These are phyloP conservation scores for Gossypium stocksii DNA, from an alignment of 345 rosid genomes.

Conservation along the genomic window DNA sequence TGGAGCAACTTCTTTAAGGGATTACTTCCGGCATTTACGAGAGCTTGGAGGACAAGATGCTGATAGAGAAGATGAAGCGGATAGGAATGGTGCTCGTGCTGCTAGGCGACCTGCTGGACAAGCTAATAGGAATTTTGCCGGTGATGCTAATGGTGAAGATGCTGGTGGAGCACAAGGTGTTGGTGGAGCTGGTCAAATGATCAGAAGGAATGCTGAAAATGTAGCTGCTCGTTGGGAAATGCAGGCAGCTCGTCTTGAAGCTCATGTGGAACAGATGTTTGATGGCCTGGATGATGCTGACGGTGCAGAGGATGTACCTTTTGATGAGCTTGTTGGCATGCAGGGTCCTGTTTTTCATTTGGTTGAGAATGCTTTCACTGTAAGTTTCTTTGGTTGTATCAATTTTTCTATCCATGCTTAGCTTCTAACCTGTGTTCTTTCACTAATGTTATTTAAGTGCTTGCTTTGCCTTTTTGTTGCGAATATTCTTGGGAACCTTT, in stretches of 20 bases:
- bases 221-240: constrained; percentile 97
- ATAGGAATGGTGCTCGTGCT: constrained; percentile 85
- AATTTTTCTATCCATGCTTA: background rate
- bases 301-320: constrained; percentile 99
- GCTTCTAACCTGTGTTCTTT: background rate
- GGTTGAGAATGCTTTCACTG: constrained; percentile 99
- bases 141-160: constrained; percentile 80
- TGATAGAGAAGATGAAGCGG: constrained; percentile 92
- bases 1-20: constrained; percentile 93
- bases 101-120: constrained; percentile 69
- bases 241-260: constrained; percentile 99
- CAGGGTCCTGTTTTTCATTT: constrained; percentile 99
- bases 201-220: constrained; percentile 90
- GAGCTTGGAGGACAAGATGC: constrained; percentile 95
- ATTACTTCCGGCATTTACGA: constrained; percentile 88
- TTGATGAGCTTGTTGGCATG: constrained; percentile 99
- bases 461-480: background rate
- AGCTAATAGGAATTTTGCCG: constrained; percentile 74
- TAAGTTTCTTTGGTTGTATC: constrained; percentile 37
- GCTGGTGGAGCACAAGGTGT: constrained; percentile 69
- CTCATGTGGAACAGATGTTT: constrained; percentile 98
- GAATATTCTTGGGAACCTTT: background rate
- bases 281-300: constrained; percentile 99
- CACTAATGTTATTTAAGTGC: background rate
- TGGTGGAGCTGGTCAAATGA: constrained; percentile 72